Base-by-base conservation (phyloP, 257 asterid species). In the Henckelia pumila region DNA sequence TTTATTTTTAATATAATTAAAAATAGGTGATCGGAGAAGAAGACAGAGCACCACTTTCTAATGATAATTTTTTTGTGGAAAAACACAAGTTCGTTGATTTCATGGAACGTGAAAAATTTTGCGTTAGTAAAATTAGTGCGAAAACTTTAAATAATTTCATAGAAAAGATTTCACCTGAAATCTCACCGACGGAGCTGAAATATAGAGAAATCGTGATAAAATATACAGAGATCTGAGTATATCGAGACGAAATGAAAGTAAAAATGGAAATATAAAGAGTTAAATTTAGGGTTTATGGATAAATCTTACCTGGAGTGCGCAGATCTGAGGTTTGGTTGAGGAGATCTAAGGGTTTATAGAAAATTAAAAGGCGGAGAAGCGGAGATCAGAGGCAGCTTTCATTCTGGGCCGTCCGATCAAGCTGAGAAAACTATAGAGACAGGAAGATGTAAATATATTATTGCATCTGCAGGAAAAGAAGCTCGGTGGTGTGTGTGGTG, bases 381-480 rank as follows among this genome's bases (percentile, higher is more conserved):
- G 10, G 81, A 71, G 77, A 71, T 64, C 65, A 59, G 76, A 67
- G 59, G 74, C 69, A 49, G 73, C 70, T 73, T 70, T 73, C 87
- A 77, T 75, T 79, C 55, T 67, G 68, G 77, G 65, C 87, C 92
- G 89, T 86, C 66, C 56, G 85, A 86, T 81, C 82, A 71, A 80
- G 82, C 66, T 16, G 66, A 73, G 73, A 62, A 64, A 79, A 33
- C 70, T 52, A 64, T 52, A 56, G 79, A 79, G 80, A 68, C 75
- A 56, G 65, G 56, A 28, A 63, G 72, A 64, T 61, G 65, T 44
- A 30, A 52, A 25, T 66, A 29, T 57, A 25, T 2, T 13, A 30
- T 56, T 44, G 53, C n/a, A 61, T 32, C 30, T 2, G 44, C 71
- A 56, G 77, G 61, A 63, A 71, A 68, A 71, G 65, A 67, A 44